Evolutionary conservation across 305 asterid genomes (phyloP).

Genomic region (Fraxinus nigra): DNA sequence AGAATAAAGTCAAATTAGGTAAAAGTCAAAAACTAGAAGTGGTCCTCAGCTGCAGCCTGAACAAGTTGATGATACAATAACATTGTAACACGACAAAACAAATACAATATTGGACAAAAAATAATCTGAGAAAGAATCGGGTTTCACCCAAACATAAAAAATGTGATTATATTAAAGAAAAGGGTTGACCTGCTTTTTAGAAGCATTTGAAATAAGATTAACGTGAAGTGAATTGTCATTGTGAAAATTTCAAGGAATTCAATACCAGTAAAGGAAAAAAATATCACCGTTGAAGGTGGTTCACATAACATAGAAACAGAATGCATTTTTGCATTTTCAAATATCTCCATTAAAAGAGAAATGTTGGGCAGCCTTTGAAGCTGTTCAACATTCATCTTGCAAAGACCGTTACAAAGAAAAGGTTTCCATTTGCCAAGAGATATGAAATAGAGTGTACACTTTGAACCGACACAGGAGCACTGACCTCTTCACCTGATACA

Average conservation of each 20-base stretch:
- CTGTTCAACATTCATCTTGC: conserved; percentile 8
- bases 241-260: neutral
- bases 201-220: neutral
- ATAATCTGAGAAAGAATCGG: neutral
- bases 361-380: conserved; percentile 10
- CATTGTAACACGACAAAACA: neutral
- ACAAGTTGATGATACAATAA: neutral
- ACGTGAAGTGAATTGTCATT: neutral
- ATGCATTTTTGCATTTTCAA: neutral
- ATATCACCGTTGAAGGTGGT: neutral
- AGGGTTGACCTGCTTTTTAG: neutral
- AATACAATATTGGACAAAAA: neutral
- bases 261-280: neutral
- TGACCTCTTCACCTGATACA: conserved; percentile 98
- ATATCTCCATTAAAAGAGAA: conserved; percentile 2
- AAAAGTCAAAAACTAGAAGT: conserved; percentile 1
- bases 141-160: neutral
- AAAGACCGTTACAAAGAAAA: conserved; percentile 4
- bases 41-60: conserved; percentile 5
- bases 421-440: conserved; percentile 12
- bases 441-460: conserved; percentile 5
- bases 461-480: conserved; percentile 18
- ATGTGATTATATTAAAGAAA: neutral
- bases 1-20: neutral
- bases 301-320: neutral